A percentile compares a stretch with the other conserved stretches of the same genome.
Evolutionary conservation across 2,329 filamentous ascomycete genomes (phyloP).

Genomic region (Boeremia lycopersici): DNA sequence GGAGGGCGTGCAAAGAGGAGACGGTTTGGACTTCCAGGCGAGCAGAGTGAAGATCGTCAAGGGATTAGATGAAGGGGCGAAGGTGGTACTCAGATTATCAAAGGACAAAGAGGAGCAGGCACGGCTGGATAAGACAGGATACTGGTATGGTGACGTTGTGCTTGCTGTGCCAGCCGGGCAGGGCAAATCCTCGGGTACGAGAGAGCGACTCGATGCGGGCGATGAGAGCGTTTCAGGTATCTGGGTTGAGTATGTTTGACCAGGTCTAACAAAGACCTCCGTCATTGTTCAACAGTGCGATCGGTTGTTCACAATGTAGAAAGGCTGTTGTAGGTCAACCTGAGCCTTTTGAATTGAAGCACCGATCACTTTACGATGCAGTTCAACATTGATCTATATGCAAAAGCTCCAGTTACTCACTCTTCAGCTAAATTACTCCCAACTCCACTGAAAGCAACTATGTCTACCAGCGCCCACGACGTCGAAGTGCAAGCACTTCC

Average conservation of each 20-base stretch:
- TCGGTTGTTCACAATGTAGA: background rate
- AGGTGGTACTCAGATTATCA: slow-evolving; percentile 29
- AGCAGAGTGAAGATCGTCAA: slow-evolving; percentile 24
- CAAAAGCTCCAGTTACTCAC: too few species aligned
- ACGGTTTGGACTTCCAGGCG: slow-evolving; percentile 21
- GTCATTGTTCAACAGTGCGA: too few species aligned
- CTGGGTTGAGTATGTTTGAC: slow-evolving; percentile 33
- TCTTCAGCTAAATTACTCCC: too few species aligned
- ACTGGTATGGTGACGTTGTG: slow-evolving; percentile 39
- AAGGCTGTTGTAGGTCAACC: background rate
- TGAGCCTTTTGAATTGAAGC: too few species aligned
- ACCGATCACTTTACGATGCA: too few species aligned
- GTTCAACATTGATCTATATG: too few species aligned
- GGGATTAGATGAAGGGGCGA: slow-evolving; percentile 21
- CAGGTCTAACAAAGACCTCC: background rate
- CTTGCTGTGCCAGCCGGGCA: slow-evolving; percentile 19
- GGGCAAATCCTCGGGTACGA: slow-evolving; percentile 15
- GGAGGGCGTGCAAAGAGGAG: background rate
- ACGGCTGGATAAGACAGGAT: slow-evolving; percentile 21
- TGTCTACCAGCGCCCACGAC: too few species aligned
- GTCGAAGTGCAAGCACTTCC: too few species aligned
- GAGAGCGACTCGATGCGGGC: slow-evolving; percentile 21
- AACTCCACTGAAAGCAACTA: too few species aligned
- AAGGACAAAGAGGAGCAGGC: slow-evolving; percentile 24
- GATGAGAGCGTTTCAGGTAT: slow-evolving; percentile 27